Base-by-base conservation (phyloP, 2,329 filamentous ascomycete species). In the Sporothrix euskadiensis region DNA sequence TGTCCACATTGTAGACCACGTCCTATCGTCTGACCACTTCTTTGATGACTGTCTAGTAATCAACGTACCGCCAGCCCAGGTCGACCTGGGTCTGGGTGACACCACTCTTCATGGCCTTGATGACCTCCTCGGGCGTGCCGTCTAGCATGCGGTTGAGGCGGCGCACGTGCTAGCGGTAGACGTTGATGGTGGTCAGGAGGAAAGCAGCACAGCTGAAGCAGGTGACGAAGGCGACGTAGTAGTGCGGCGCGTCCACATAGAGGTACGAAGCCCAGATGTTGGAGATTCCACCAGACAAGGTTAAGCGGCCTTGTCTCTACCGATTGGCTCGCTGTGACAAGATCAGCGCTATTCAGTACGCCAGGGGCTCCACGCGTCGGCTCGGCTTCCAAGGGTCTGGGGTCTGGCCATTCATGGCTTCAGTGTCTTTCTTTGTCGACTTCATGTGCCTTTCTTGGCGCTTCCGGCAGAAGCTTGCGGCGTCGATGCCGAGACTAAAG, bases 241-340 rank as follows among this genome's bases (percentile, higher is more conserved):
- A 78, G 22, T 74, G 76, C 26, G 77, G 77, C 10, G 71, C 44
- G 10, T 56, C 71, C 68, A 76, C 72, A 75, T 82, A 82, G n/a
- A 82, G 73, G 63, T 82, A 82, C 1, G 78, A 79, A n/a, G 79
- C 79, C 78, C 79, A 81, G 63, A 82, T 80, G 74, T 81, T 81
- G 12, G 80, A 78, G 0, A 78, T 78, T 32, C 79, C 79, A 22
- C 80, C 80, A 39, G 59, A 44, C 32, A 63, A 44, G 35, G 39
- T 63, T 59, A 39, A 59, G 44, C 59, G 39, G 59, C 59, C 35
- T 63, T 10, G 19, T 41, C 35, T n/a, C 8, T 44, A 63, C 32
- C 59, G n/a, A 44, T 26, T 63, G 59, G 59, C 59, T 44, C 32
- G 59, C 32, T 41, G 32, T n/a, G 4, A 8, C 16, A 39, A 41